These are phyloP conservation scores for Apiospora marii DNA, from an alignment of 2,329 filamentous ascomycete genomes.

Conservation along the genomic window DNA sequence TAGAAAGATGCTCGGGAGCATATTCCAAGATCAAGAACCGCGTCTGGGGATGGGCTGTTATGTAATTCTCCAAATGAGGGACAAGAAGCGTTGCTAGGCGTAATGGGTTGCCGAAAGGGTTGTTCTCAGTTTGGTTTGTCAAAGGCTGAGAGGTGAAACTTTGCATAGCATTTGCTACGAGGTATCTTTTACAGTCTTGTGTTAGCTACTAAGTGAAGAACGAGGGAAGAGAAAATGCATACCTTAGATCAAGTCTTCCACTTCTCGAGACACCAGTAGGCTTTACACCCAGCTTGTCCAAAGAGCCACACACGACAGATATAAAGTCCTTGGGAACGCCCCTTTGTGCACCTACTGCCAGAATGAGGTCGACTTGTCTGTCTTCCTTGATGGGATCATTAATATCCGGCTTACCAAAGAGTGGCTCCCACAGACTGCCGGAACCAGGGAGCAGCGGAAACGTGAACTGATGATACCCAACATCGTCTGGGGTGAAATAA, in stretches of 20 bases:
- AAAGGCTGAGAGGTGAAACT: slow-evolving; percentile 60
- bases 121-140: slow-evolving; percentile 58
- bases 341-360: slow-evolving; percentile 66
- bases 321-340: slow-evolving; percentile 60
- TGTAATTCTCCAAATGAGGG: slow-evolving; percentile 67
- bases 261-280: slow-evolving; percentile 58
- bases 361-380: slow-evolving; percentile 62
- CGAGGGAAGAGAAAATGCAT: slow-evolving; percentile 33
- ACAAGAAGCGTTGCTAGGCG: slow-evolving; percentile 65
- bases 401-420: slow-evolving; percentile 49
- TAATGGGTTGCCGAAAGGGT: slow-evolving; percentile 61
- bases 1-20: slow-evolving; percentile 62
- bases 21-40: slow-evolving; percentile 68
- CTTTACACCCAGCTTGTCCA: slow-evolving; percentile 64
- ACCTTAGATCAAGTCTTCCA: slow-evolving; percentile 67
- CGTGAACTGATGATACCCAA: slow-evolving; percentile 56
- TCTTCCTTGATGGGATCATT: slow-evolving; percentile 41
- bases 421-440: slow-evolving; percentile 60
- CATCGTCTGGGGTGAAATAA: slow-evolving; percentile 57
- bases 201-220: background rate
- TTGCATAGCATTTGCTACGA: slow-evolving; percentile 69
- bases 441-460: slow-evolving; percentile 58
- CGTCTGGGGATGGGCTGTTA: slow-evolving; percentile 59
- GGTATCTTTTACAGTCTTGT: slow-evolving; percentile 52
- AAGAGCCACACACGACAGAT: slow-evolving; percentile 54